These are phyloP conservation scores for Aspergillus ellipticus DNA, from an alignment of 495 filamentous ascomycete species.

Conservation along the genomic window DNA sequence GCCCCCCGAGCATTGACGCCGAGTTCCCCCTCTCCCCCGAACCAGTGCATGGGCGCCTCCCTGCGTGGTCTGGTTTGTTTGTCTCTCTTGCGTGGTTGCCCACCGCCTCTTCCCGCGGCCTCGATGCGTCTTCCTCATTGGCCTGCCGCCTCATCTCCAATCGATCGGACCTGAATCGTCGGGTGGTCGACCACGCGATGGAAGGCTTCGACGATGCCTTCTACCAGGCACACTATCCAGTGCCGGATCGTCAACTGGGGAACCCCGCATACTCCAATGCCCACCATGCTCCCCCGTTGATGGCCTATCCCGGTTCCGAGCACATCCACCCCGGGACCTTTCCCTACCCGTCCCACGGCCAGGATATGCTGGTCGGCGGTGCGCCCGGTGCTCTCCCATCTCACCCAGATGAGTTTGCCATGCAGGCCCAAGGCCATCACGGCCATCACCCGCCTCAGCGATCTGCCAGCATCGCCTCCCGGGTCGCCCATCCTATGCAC, in stretches of 20 bases:
- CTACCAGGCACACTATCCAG: constrained; percentile 15
- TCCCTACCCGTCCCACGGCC: constrained; percentile 12
- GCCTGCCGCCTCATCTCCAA: constrained; percentile 7
- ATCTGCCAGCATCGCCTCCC: constrained; percentile 20
- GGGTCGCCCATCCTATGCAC: constrained; percentile 26
- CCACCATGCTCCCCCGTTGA: constrained; percentile 6
- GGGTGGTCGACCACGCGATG: constrained; percentile 12
- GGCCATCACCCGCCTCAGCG: neutral
- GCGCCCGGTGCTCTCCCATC: constrained; percentile 12
- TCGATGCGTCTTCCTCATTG: constrained; percentile 19
- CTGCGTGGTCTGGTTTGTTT: neutral
- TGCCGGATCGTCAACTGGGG: constrained; percentile 11
- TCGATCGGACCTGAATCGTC: constrained; percentile 15
- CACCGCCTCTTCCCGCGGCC: neutral
- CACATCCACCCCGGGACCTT: constrained; percentile 11
- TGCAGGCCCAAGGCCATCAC: constrained; percentile 16
- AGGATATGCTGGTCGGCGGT: constrained; percentile 8
- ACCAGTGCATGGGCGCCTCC: neutral
- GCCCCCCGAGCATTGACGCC: neutral
- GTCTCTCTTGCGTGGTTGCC: neutral
- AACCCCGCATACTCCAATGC: constrained; percentile 9
- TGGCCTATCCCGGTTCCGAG: constrained; percentile 11
- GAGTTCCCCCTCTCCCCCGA: too few relatives aligned
- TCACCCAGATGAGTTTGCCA: constrained; percentile 17
- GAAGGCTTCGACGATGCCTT: constrained; percentile 16